These are phyloP conservation scores for Fusarium liriodendri DNA, from an alignment of 2,329 filamentous ascomycete species.

Conservation along the genomic window DNA sequence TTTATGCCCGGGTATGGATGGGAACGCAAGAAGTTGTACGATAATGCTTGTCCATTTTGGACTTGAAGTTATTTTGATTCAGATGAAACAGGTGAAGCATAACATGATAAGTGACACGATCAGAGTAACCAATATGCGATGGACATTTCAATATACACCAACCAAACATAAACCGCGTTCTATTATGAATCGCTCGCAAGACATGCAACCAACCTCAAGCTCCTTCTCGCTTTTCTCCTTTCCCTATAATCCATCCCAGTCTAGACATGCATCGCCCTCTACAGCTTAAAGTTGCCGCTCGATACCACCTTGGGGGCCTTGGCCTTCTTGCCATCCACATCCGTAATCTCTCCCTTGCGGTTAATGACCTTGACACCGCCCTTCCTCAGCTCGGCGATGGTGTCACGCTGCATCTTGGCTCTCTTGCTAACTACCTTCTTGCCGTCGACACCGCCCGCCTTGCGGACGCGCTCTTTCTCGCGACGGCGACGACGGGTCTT, in stretches of 20 bases:
- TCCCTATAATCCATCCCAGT: background rate
- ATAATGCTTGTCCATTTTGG: background rate
- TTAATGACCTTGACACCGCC: constrained; percentile 93
- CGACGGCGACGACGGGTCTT: constrained; percentile 80
- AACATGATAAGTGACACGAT: background rate
- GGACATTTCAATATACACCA: constrained; percentile 19
- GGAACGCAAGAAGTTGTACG: background rate
- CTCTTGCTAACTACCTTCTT: constrained; percentile 68
- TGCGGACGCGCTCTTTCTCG: constrained; percentile 86
- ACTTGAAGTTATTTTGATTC: background rate
- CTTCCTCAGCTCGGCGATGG: constrained; percentile 79
- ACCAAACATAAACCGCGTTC: constrained; percentile 35
- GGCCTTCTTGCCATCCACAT: constrained; percentile 84
- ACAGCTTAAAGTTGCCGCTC: constrained; percentile 73
- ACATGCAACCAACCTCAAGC: constrained; percentile 25
- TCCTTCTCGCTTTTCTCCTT: constrained; percentile 10
- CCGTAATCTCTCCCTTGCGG: constrained; percentile 85
- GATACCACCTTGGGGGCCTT: constrained; percentile 62
- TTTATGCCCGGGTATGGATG: background rate
- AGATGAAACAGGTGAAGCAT: background rate
- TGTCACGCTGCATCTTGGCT: constrained; percentile 57
- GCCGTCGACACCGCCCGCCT: constrained; percentile 64
- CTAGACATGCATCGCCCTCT: constrained; percentile 27
- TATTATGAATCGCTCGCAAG: constrained; percentile 39
- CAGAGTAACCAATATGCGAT: background rate